These are phyloP conservation scores for Stenogyne calaminthoides DNA, from an alignment of 305 asterid genomes.

Conservation along the genomic window DNA sequence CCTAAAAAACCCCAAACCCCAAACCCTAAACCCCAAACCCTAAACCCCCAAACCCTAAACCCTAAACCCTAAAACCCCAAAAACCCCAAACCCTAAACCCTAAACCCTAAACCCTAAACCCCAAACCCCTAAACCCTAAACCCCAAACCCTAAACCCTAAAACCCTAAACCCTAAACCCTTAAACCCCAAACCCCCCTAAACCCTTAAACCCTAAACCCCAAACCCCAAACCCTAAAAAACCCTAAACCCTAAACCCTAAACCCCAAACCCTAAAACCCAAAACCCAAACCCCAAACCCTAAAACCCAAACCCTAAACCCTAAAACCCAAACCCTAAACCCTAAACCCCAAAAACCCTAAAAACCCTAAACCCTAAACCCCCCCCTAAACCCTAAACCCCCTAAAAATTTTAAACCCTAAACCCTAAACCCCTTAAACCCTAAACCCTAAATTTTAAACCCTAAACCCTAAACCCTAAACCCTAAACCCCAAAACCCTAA, in stretches of 20 bases:
- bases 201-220: too few species aligned
- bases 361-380: too few species aligned
- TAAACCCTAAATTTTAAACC: not conserved
- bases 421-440: too few species aligned
- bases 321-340: constrained; percentile 20
- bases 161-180: constrained; percentile 18
- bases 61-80: not conserved
- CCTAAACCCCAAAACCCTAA: not conserved
- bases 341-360: too few species aligned
- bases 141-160: constrained; percentile 19
- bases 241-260: not conserved
- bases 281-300: not conserved
- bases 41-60: not conserved
- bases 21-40: constrained; percentile 16
- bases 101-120: constrained; percentile 7
- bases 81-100: not conserved
- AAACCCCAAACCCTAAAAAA: too few species aligned
- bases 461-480: constrained; percentile 20
- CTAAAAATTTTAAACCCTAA: constrained; percentile 18
- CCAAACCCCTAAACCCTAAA: too few species aligned
- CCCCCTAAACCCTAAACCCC: constrained; percentile 17
- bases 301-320: too few species aligned
- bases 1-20: not conserved
- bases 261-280: constrained; percentile 26
- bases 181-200: too few species aligned